Percentiles rank a stretch among this genome's conserved stretches.
Conservation (phyloP, 768 basidiomycete genomes). For the Ephemerocybe angulata region DNA sequence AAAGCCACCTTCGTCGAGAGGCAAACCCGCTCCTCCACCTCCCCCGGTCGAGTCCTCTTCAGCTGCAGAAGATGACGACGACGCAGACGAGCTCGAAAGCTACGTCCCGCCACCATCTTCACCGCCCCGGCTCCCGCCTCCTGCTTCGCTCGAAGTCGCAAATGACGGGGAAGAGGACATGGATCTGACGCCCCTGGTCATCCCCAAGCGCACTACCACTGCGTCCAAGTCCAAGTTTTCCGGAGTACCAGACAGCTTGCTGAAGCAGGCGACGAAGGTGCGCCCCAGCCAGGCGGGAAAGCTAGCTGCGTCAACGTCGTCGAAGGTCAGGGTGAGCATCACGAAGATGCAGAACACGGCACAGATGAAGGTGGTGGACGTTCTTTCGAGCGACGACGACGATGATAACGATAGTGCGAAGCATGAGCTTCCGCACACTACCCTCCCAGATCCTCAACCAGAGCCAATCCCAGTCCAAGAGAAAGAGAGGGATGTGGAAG, state of each 20-base stretch:
- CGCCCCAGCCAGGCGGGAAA: background rate
- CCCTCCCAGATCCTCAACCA: no score
- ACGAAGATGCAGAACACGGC: slow-evolving; percentile 14
- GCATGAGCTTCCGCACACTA: slow-evolving; percentile 3
- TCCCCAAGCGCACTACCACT: slow-evolving; percentile 2
- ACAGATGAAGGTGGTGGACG: slow-evolving; percentile 35
- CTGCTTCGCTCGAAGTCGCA: background rate
- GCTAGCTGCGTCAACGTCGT: background rate
- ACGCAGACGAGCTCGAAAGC: slow-evolving; percentile 18
- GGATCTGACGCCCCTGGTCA: slow-evolving; percentile 8
- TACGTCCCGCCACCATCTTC: slow-evolving; percentile 11
- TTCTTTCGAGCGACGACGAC: slow-evolving; percentile 39
- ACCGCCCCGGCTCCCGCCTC: slow-evolving; percentile 14
- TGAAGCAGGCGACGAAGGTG: background rate
- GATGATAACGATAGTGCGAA: slow-evolving; percentile 18
- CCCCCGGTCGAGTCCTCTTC: slow-evolving; percentile 9
- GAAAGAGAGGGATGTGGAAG: slow-evolving; percentile 2
- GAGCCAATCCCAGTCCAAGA: background rate
- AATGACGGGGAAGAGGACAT: slow-evolving; percentile 5
- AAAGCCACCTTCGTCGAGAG: slow-evolving; percentile 10
- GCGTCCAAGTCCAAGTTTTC: background rate
- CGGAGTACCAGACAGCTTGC: background rate
- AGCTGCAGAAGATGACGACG: no score
- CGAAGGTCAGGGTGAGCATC: background rate
- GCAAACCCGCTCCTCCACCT: slow-evolving; percentile 8